These are phyloP conservation scores for Babesia caballi DNA, from an alignment of 169 alveolate genomes.

Conservation along the genomic window DNA sequence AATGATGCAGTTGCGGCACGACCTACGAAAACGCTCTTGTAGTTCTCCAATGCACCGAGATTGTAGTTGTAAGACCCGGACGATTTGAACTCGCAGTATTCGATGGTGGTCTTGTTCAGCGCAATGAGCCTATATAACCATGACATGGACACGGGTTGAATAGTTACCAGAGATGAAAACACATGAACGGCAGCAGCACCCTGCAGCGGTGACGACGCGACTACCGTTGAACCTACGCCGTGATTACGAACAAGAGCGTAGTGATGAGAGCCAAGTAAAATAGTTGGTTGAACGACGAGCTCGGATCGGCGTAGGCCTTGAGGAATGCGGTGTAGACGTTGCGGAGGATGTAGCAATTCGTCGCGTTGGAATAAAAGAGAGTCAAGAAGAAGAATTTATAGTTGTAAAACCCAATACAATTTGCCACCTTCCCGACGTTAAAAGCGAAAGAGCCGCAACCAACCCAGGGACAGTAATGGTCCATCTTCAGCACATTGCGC, in stretches of 20 bases:
- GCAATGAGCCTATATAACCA: slow-evolving; percentile 17
- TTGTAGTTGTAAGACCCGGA: slow-evolving; percentile 34
- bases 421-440: slow-evolving; percentile 25
- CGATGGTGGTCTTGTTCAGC: slow-evolving; percentile 59
- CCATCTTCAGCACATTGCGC: slow-evolving; percentile 63
- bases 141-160: no score
- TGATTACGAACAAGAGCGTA: slow-evolving; percentile 35
- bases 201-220: slow-evolving; percentile 3
- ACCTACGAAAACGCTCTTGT: slow-evolving; percentile 41
- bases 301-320: slow-evolving; percentile 36
- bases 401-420: slow-evolving; percentile 62
- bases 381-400: slow-evolving; percentile 59
- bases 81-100: slow-evolving; percentile 34
- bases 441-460: not conserved
- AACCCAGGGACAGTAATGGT: slow-evolving; percentile 68
- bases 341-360: slow-evolving; percentile 18
- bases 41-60: slow-evolving; percentile 37
- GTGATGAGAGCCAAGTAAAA: slow-evolving; percentile 44
- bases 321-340: slow-evolving; percentile 20
- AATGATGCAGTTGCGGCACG: not conserved
- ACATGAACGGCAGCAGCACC: slow-evolving; percentile 49
- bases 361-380: slow-evolving; percentile 45
- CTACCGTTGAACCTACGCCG: slow-evolving; percentile 3
- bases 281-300: slow-evolving; percentile 44
- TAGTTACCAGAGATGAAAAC: slow-evolving; percentile 53